These are phyloP conservation scores for Byssochlamys sp. DNA, from an alignment of 2,329 filamentous ascomycete species.

Conservation along the genomic window DNA sequence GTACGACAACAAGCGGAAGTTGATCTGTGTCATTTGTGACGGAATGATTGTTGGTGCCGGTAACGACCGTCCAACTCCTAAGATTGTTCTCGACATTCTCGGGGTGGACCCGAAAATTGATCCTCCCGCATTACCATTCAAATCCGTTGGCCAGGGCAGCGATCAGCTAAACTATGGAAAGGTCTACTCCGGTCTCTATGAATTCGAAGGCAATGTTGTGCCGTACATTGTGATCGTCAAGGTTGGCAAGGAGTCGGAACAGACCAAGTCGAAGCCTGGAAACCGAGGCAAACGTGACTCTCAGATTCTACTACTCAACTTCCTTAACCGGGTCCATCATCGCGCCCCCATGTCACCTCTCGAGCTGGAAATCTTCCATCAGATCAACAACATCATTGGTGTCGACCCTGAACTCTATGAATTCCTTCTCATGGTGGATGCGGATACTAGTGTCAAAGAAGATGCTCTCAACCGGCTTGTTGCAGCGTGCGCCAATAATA, in stretches of 20 bases:
- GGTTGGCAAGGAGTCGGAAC: conserved; percentile 92
- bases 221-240: conserved; percentile 94
- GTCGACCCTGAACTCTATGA: conserved; percentile 96
- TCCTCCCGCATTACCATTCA: conserved; percentile 86
- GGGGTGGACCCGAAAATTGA: conserved; percentile 95
- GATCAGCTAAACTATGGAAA: conserved; percentile 97
- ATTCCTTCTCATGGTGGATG: conserved; percentile 93
- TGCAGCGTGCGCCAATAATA: conserved; percentile 82
- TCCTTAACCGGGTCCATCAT: conserved; percentile 95
- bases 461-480: conserved; percentile 89
- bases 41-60: conserved; percentile 93
- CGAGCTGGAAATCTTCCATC: conserved; percentile 96
- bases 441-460: conserved; percentile 86
- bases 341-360: conserved; percentile 88
- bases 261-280: conserved; percentile 79
- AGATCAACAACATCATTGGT: conserved; percentile 98
- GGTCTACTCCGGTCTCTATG: conserved; percentile 94
- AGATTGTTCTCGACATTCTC: conserved; percentile 93
- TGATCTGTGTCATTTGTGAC: conserved; percentile 92
- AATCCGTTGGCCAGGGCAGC: conserved; percentile 76
- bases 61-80: conserved; percentile 91
- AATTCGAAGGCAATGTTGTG: conserved; percentile 94
- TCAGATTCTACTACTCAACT: conserved; percentile 89
- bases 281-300: conserved; percentile 98
- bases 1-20: conserved; percentile 96